Percentiles rank a stretch among this genome's conserved stretches.
Conservation (phyloP, 495 filamentous ascomycete genomes). For the Penicillium chermesinum region DNA sequence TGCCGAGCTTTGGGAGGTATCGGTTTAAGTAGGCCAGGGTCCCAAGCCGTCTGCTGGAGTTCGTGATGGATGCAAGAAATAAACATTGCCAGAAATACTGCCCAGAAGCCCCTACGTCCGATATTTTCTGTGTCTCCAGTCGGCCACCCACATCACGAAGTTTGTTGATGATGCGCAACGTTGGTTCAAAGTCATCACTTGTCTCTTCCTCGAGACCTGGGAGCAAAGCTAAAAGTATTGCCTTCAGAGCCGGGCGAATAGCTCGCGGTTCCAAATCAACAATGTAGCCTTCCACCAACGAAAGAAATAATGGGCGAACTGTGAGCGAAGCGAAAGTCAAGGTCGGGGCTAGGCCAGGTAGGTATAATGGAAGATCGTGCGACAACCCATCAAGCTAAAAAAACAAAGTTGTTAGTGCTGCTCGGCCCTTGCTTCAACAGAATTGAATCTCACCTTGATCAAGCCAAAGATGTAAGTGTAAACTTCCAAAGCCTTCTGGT, state of each 20-base stretch:
- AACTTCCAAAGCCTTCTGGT: slow-evolving; percentile 94
- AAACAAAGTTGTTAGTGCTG: background rate
- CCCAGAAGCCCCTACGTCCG: slow-evolving; percentile 55
- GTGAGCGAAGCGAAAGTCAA: slow-evolving; percentile 91
- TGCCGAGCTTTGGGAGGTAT: slow-evolving; percentile 68
- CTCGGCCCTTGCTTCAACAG: background rate
- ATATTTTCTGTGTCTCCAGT: slow-evolving; percentile 36
- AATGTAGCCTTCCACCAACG: slow-evolving; percentile 75
- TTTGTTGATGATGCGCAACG: slow-evolving; percentile 68
- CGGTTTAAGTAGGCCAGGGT: slow-evolving; percentile 80
- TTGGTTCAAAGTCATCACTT: slow-evolving; percentile 92
- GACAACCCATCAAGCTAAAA: slow-evolving; percentile 62
- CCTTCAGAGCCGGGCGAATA: slow-evolving; percentile 82
- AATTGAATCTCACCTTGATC: slow-evolving; percentile 24
- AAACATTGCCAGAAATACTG: slow-evolving; percentile 99
- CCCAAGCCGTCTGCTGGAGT: slow-evolving; percentile 73
- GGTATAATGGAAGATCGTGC: slow-evolving; percentile 75
- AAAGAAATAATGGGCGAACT: slow-evolving; percentile 76
- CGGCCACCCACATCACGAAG: slow-evolving; percentile 64
- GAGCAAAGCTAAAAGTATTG: slow-evolving; percentile 76
- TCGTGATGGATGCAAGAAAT: slow-evolving; percentile 88
- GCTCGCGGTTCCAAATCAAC: slow-evolving; percentile 61
- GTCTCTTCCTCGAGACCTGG: slow-evolving; percentile 94
- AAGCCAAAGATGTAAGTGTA: slow-evolving; percentile 76
- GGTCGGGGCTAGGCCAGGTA: slow-evolving; percentile 82